phyloP scores from a whole-genome alignment of 2,329 filamentous ascomycete species.

The Acrodontium crateriforme region DNA sequence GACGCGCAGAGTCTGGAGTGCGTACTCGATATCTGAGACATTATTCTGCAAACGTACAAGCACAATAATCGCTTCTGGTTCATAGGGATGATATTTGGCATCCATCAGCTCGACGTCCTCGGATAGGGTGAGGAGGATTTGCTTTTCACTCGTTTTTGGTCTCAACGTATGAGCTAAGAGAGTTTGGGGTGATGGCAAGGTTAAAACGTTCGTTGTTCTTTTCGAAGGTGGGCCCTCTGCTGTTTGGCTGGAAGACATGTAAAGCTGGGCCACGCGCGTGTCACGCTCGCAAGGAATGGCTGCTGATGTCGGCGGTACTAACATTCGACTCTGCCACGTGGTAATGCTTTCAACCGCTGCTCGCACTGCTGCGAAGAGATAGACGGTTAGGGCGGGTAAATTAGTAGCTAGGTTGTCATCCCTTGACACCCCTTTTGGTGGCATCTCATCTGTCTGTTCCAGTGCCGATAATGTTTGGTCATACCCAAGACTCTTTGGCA shows the following conservation, averaged over 20 bases:
- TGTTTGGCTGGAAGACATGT: not conserved
- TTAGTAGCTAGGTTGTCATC: slow-evolving; percentile 10
- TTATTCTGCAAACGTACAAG: not conserved
- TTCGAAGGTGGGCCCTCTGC: no score
- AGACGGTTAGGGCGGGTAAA: slow-evolving; percentile 13
- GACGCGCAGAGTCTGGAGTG: not conserved
- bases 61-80: not conserved
- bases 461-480: slow-evolving; percentile 9
- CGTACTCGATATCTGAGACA: no score
- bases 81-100: not conserved
- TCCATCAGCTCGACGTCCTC: not conserved
- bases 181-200: not conserved
- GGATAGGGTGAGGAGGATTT: not conserved
- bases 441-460: slow-evolving; percentile 2
- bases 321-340: slow-evolving; percentile 27
- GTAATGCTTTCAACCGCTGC: slow-evolving; percentile 24
- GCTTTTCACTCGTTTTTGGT: not conserved
- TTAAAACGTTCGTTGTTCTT: no score
- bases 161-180: no score
- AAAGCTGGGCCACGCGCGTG: not conserved
- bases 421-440: not conserved
- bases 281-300: slow-evolving; percentile 1
- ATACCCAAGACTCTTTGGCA: slow-evolving; percentile 9
- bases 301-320: slow-evolving; percentile 7
- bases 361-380: slow-evolving; percentile 11